Evolutionary conservation across 1,284 basidiomycete genomes (phyloP).

Genomic region (Sanghuangporus sanghuang): DNA sequence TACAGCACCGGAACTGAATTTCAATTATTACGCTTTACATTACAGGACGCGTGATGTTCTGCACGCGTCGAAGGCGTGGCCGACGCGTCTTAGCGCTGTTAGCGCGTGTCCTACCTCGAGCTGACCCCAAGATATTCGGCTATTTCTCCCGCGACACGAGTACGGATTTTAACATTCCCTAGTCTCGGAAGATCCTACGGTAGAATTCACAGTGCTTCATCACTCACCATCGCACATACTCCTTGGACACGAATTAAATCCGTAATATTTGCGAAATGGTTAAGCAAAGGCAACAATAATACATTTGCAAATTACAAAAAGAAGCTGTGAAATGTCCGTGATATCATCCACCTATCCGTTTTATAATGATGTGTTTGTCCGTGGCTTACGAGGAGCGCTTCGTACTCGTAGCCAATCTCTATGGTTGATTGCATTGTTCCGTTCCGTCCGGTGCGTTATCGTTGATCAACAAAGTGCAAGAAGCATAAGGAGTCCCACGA

Average conservation of each 20-base stretch:
- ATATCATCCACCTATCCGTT: background rate
- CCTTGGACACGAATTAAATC: background rate
- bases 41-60: background rate
- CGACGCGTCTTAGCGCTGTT: background rate
- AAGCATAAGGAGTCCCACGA: background rate
- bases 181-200: background rate
- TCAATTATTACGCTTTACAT: too few species aligned
- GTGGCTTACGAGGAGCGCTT: background rate
- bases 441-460: background rate
- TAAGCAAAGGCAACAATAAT: background rate
- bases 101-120: background rate
- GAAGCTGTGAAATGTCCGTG: background rate
- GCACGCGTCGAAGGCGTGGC: background rate
- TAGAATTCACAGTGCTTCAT: background rate
- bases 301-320: background rate
- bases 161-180: background rate
- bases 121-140: background rate
- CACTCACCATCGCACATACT: background rate
- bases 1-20: background rate
- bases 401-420: background rate
- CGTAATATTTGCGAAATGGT: background rate
- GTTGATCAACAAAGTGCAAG: background rate
- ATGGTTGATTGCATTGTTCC: background rate
- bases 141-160: background rate
- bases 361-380: background rate